phyloP scores from a whole-genome alignment of 208 protist genomes.

The Acanthamoeba sp. region DNA sequence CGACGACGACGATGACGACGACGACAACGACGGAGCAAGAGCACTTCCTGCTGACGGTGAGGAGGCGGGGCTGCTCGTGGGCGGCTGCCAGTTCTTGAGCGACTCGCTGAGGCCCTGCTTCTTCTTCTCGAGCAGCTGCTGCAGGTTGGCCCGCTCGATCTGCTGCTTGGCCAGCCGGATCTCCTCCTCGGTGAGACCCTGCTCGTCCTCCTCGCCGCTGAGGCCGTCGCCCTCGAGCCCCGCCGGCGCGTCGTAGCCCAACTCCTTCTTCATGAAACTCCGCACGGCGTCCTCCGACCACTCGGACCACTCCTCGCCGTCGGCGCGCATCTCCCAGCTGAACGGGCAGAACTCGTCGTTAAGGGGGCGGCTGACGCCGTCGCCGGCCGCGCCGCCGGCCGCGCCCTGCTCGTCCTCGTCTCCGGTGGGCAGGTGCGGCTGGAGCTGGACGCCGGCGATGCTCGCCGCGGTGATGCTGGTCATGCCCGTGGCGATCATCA shows the following conservation, averaged over 20 bases:
- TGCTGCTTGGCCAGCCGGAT: conserved; percentile 4
- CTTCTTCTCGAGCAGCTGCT: conserved; percentile 52
- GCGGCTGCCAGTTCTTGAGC: conserved; percentile 5
- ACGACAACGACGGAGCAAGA: neutral
- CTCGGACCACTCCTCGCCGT: conserved; percentile 40
- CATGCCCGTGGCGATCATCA: neutral
- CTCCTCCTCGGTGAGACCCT: conserved; percentile 53
- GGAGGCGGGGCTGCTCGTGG: neutral
- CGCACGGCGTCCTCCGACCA: neutral
- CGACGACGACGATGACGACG: neutral
- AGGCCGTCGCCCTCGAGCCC: neutral
- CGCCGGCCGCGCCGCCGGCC: neutral
- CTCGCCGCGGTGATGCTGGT: neutral
- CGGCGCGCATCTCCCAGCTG: conserved; percentile 49
- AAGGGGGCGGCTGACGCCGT: neutral
- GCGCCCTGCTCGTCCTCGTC: neutral
- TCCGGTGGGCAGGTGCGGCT: neutral
- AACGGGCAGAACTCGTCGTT: conserved; percentile 52
- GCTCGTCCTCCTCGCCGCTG: conserved; percentile 7
- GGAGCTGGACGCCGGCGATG: neutral
- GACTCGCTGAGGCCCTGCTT: conserved; percentile 55
- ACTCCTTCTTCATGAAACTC: conserved; percentile 14
- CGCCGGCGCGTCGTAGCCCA: neutral
- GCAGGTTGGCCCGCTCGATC: neutral
- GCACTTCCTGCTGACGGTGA: conserved; percentile 3